phyloP scores from a whole-genome alignment of 768 basidiomycete genomes.

The Hygrocybe coccinea region DNA sequence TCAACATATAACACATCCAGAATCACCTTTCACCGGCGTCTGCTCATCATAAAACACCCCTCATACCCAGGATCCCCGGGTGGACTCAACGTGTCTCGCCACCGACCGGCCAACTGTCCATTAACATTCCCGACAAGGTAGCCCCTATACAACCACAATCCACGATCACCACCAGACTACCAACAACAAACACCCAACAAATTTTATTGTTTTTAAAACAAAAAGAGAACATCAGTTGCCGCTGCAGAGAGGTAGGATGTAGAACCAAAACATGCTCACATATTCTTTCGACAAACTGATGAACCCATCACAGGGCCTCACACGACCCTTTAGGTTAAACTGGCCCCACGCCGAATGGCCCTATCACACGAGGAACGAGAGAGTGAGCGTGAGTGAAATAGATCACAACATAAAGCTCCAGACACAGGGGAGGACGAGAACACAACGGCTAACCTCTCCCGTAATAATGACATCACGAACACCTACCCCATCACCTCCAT shows the following conservation, averaged over 20 bases:
- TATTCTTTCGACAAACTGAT: slow-evolving; percentile 83
- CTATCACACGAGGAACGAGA: slow-evolving; percentile 33
- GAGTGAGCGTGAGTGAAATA: too few relatives aligned
- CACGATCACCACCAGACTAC: slow-evolving; percentile 67
- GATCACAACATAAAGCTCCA: neutral
- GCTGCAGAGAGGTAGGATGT: slow-evolving; percentile 8
- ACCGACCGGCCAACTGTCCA: slow-evolving; percentile 75
- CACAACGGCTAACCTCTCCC: slow-evolving; percentile 54
- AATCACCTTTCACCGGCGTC: slow-evolving; percentile 43
- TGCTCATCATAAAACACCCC: slow-evolving; percentile 76
- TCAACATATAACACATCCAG: neutral
- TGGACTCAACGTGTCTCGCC: slow-evolving; percentile 79
- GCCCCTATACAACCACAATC: slow-evolving; percentile 82
- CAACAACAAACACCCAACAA: too few relatives aligned
- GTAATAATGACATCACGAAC: slow-evolving; percentile 63
- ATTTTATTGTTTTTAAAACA: neutral
- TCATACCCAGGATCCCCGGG: slow-evolving; percentile 68
- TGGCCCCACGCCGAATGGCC: slow-evolving; percentile 92
- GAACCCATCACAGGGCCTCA: slow-evolving; percentile 78
- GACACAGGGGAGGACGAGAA: neutral
- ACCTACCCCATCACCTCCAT: neutral
- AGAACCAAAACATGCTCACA: slow-evolving; percentile 36
- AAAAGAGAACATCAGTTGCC: slow-evolving; percentile 2
- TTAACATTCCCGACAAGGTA: slow-evolving; percentile 68
- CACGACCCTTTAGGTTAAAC: slow-evolving; percentile 72